Conservation (phyloP, 148 eudicot species). For the Cornus kousa region DNA sequence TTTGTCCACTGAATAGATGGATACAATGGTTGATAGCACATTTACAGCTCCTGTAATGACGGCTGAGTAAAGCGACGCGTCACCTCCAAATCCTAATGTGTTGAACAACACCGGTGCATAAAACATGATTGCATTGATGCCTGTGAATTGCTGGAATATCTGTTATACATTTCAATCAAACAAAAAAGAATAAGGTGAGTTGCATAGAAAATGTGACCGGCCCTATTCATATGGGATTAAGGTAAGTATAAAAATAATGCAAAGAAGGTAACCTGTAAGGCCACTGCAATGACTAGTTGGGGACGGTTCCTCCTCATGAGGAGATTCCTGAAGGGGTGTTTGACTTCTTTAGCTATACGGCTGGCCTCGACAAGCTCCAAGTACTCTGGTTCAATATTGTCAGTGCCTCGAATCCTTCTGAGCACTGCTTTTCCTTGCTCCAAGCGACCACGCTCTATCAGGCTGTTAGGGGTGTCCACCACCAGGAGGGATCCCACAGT, state of each 20-base stretch:
- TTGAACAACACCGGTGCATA: slow-evolving; percentile 88
- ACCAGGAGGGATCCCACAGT: slow-evolving; percentile 73
- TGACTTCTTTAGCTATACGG: slow-evolving; percentile 54
- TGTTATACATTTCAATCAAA: slow-evolving; percentile 18
- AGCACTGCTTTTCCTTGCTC: slow-evolving; percentile 82
- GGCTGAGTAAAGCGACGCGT: slow-evolving; percentile 81
- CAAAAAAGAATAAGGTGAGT: neutral
- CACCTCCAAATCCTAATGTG: slow-evolving; percentile 72
- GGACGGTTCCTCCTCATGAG: slow-evolving; percentile 70
- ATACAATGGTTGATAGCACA: slow-evolving; percentile 71
- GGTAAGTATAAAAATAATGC: no score
- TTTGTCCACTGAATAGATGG: slow-evolving; percentile 86
- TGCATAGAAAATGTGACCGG: no score
- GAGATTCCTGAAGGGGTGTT: slow-evolving; percentile 83
- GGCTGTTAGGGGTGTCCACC: slow-evolving; percentile 84
- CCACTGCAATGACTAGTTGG: slow-evolving; percentile 68
- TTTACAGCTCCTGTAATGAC: slow-evolving; percentile 89
- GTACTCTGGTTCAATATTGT: slow-evolving; percentile 81
- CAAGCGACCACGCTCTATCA: slow-evolving; percentile 73
- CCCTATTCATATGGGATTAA: no score
- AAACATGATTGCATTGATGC: slow-evolving; percentile 97
- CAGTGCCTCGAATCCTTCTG: slow-evolving; percentile 70
- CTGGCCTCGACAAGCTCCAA: slow-evolving; percentile 85
- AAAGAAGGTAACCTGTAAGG: slow-evolving; percentile 38
- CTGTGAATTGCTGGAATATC: slow-evolving; percentile 92